Base-by-base conservation (phyloP, 345 rosid genomes). In the Melastoma malabathricum region DNA sequence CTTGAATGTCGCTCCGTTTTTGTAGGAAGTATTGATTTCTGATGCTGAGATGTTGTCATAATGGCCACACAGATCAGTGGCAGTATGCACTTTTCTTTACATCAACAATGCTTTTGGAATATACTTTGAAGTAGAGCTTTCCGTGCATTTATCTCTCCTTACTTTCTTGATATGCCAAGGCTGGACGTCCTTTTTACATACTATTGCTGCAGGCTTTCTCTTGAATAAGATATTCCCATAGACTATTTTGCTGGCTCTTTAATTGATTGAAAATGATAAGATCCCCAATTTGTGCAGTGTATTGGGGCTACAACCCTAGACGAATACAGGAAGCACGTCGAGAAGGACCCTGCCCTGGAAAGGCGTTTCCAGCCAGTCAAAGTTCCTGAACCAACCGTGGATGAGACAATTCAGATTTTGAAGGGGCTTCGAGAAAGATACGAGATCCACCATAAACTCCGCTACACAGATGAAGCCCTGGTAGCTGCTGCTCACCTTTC, bases 251-350 rank as follows among this genome's bases (percentile, higher is more conserved):
- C 14, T 57, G 2, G 39, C 10, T 17, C 47, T 45, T 38, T 0
- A 15, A 13, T 18, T 52, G 39, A n/a, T 13, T 45, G 38, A 12
- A 10, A 5, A 8, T 46, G 43, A 14, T 44, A 9, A 44, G 15
- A 43, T 51, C 34, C 22, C 41, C 41, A 34, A 48, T 25, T 64
- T 16, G 13, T 70, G 68, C 78, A 93, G 99, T 93, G 99, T 74
- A 93, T 93, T 72, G 99, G 99, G 60, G 96, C 99, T 47, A 93
- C 99, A n/a, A 93, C 96, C 47, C 67, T 83, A 5, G 99, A 93
- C 60, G 97, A 93, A 66, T 93, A 93, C 65, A 69, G 99, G 58
- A 93, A 93, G 69, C 99, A 93, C 75, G 78, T 93, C 49, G 99
- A 88, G 84, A 93, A 93, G 73, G 99, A 93, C 65, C 99, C 99